A percentile compares a stretch with the other conserved stretches of the same genome.
Evolutionary conservation across 2,329 filamentous ascomycete genomes (phyloP).

Genomic region (Cadophora sp.): DNA sequence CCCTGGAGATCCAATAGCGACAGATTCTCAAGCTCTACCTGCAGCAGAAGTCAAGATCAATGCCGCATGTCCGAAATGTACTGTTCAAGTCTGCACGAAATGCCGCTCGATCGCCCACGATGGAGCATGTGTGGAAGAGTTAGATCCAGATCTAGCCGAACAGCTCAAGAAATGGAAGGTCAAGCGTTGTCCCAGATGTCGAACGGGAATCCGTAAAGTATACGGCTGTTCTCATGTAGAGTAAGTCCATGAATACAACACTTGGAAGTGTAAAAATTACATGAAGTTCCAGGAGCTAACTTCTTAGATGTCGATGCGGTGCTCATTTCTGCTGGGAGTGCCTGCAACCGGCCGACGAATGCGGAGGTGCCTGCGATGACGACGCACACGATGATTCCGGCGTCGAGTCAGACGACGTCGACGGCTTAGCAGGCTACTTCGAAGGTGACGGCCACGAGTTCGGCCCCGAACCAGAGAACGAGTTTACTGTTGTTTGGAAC

Average conservation of each 20-base stretch:
- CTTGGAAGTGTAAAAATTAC: background rate
- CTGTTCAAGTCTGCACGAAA: conserved; percentile 49
- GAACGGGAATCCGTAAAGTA: conserved; percentile 54
- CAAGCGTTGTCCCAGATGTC: conserved; percentile 58
- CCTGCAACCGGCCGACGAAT: conserved; percentile 41
- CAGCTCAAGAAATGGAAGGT: conserved; percentile 53
- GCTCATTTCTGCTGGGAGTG: conserved; percentile 59
- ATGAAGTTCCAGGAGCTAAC: background rate
- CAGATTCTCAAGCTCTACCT: conserved; percentile 8
- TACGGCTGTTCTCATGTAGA: conserved; percentile 56
- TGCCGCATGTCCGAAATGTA: conserved; percentile 53
- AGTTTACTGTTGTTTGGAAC: conserved; percentile 26
- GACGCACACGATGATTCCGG: conserved; percentile 42
- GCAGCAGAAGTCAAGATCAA: conserved; percentile 16
- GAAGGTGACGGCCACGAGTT: conserved; percentile 48
- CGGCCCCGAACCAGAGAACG: conserved; percentile 41
- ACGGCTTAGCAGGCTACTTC: conserved; percentile 38
- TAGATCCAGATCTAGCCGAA: conserved; percentile 45
- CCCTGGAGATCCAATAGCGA: background rate
- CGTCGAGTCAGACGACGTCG: conserved; percentile 41
- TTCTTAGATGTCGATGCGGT: conserved; percentile 51
- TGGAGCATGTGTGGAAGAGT: conserved; percentile 47
- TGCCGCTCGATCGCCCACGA: conserved; percentile 53
- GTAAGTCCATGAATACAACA: conserved; percentile 9
- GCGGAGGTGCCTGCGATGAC: conserved; percentile 34